Evolutionary conservation across 805 yeast species (phyloP), one percentile per base, ranked within the genome.

Genomic region (Candida caryicola): DNA sequence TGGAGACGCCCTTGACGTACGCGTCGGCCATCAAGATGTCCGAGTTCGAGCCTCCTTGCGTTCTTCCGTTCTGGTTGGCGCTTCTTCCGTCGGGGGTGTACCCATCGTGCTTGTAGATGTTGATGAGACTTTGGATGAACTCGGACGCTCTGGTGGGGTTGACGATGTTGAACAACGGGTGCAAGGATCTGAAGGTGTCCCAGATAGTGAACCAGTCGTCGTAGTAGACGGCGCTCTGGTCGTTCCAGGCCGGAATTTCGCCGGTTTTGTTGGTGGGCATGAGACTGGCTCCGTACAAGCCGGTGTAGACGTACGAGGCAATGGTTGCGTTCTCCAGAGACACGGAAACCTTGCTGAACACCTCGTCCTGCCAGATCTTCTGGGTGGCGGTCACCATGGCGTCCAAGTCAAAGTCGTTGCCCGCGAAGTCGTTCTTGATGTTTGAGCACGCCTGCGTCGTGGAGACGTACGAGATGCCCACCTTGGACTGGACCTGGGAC

Each of bases 1-100:
- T 40, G 13, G 43, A 44, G 12, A 63, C 44, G 4, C 50, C 48
- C 41, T 64, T 64, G 5, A 54, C 43, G 35, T 45, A 60, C 2
- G 67, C 69, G 45, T 64, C 70, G 5, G 67, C 66, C 30, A 64
- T 46, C 5, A 62, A 51, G 26, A 62, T 59, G 40, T 64, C 70
- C 4, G 66, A 58, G 37, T 62, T 61, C 21, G 60, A 50, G 0
- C 69, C 70, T 14, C 70, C 70, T 41, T 62, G 67, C 3, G 67
- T 60, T 29, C 60, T 49, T 8, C 69, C 68, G 33, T 60, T 60
- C 41, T 64, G 63, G 34, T 59, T 58, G 14, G 66, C 64, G 18
- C 61, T 50, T 18, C 70, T 49, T 4, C 62, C 68, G 40, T 64
- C 70, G 0, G 69, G 69, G 39, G 62, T 55, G 40, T 48, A 64